Conservation (phyloP, 1,284 basidiomycete genomes). For the Ustilago bromivora region DNA sequence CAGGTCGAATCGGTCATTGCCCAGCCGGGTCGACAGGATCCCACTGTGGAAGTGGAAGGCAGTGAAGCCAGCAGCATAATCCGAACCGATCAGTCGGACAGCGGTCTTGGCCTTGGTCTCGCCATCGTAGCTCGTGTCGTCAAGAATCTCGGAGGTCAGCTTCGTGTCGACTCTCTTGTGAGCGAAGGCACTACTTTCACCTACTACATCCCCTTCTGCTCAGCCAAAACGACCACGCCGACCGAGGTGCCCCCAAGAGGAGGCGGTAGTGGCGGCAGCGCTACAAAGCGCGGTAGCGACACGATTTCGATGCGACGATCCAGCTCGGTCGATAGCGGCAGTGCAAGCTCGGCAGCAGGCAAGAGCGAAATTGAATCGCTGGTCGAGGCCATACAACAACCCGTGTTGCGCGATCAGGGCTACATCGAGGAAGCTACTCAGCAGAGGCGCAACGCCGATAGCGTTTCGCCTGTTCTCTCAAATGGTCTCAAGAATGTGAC, state of each 20-base stretch:
- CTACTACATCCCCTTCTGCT: slow-evolving; percentile 76
- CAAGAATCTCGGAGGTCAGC: slow-evolving; percentile 81
- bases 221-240: slow-evolving; percentile 51
- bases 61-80: slow-evolving; percentile 29
- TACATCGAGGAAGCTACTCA: slow-evolving; percentile 34
- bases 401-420: slow-evolving; percentile 67
- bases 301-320: slow-evolving; percentile 45
- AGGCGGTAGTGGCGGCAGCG: slow-evolving; percentile 20
- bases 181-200: slow-evolving; percentile 81
- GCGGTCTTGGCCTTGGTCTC: slow-evolving; percentile 76
- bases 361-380: slow-evolving; percentile 76
- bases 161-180: slow-evolving; percentile 81
- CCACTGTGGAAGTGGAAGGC: slow-evolving; percentile 10
- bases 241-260: slow-evolving; percentile 29
- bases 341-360: slow-evolving; percentile 43
- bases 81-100: slow-evolving; percentile 42
- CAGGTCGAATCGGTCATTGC: slow-evolving; percentile 77
- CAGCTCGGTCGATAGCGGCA: slow-evolving; percentile 54
- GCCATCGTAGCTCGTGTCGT: slow-evolving; percentile 86
- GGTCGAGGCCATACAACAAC: slow-evolving; percentile 75
- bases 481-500: slow-evolving; percentile 22
- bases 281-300: slow-evolving; percentile 32
- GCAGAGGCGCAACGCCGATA: slow-evolving; percentile 32
- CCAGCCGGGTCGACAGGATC: slow-evolving; percentile 32
- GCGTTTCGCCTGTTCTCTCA: slow-evolving; percentile 9